A percentile compares a stretch with the other conserved stretches of the same genome.
Evolutionary conservation across 805 yeast genomes (phyloP).

Genomic region (Wickerhamomyces sydowiorum): DNA sequence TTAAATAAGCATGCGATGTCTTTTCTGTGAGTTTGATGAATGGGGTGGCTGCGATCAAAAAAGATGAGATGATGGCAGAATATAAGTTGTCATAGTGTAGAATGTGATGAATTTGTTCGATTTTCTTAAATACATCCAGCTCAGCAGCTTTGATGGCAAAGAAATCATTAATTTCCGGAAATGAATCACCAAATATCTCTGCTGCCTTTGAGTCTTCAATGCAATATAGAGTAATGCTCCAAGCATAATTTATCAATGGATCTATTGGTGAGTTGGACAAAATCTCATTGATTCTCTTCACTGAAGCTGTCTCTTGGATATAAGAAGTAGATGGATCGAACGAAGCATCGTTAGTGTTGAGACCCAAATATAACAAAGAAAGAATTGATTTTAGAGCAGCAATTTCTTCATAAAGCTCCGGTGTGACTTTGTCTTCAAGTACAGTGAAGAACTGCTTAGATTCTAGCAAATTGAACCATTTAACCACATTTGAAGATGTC

Average conservation of each 20-base stretch:
- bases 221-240: conserved; percentile 58
- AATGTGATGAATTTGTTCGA: conserved; percentile 34
- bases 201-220: conserved; percentile 26
- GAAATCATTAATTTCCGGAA: conserved; percentile 19
- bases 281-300: conserved; percentile 34
- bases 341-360: conserved; percentile 43
- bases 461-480: conserved; percentile 55
- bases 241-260: conserved; percentile 52
- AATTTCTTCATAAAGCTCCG: conserved; percentile 24
- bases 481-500: conserved; percentile 27
- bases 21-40: conserved; percentile 40
- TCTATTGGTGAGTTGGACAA: conserved; percentile 33
- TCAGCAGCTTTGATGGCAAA: conserved; percentile 26
- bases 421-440: conserved; percentile 10
- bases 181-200: conserved; percentile 35
- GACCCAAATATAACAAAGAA: conserved; percentile 49
- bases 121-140: conserved; percentile 39
- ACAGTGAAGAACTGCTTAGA: conserved; percentile 19
- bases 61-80: conserved; percentile 36
- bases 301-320: conserved; percentile 32
- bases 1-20: conserved; percentile 25
- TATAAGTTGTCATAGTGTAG: conserved; percentile 46
- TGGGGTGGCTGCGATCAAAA: conserved; percentile 29
- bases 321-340: conserved; percentile 32
- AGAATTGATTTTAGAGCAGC: conserved; percentile 43